Evolutionary conservation across 2,329 filamentous ascomycete genomes (phyloP).

Genomic region (Aspergillus neotritici): DNA sequence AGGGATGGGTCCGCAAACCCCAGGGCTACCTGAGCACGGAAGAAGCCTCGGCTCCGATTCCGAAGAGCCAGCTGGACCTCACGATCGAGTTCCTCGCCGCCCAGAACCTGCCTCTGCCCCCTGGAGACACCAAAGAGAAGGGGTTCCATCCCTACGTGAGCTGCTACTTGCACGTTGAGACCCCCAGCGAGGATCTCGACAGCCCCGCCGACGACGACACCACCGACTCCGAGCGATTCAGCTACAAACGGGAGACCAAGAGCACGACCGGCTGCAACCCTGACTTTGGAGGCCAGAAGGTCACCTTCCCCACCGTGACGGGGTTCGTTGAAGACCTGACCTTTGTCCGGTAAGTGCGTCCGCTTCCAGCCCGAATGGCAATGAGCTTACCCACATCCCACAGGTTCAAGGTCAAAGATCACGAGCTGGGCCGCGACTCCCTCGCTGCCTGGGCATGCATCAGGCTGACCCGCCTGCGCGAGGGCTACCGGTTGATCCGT

Average conservation of each 20-base stretch:
- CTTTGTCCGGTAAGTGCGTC: slow-evolving; percentile 62
- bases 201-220: slow-evolving; percentile 39
- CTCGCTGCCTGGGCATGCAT: slow-evolving; percentile 86
- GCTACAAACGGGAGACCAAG: slow-evolving; percentile 57
- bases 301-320: slow-evolving; percentile 53
- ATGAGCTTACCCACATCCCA: not conserved
- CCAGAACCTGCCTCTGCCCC: slow-evolving; percentile 66
- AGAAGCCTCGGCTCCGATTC: slow-evolving; percentile 31
- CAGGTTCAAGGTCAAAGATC: slow-evolving; percentile 80
- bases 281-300: slow-evolving; percentile 55
- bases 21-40: slow-evolving; percentile 56
- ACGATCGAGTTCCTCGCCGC: slow-evolving; percentile 69
- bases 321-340: slow-evolving; percentile 64
- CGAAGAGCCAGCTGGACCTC: slow-evolving; percentile 57
- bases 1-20: slow-evolving; percentile 83
- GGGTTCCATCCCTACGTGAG: slow-evolving; percentile 70
- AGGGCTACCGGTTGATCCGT: slow-evolving; percentile 72
- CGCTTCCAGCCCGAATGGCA: slow-evolving; percentile 7
- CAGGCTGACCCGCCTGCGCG: slow-evolving; percentile 69
- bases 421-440: slow-evolving; percentile 71
- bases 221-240: slow-evolving; percentile 34
- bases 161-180: slow-evolving; percentile 76
- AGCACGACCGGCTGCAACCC: slow-evolving; percentile 56
- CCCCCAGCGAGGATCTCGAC: slow-evolving; percentile 17
- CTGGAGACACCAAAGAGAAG: slow-evolving; percentile 48